These are phyloP conservation scores for Alternaria burnsii DNA, from an alignment of 2,329 filamentous ascomycete species.

Conservation along the genomic window DNA sequence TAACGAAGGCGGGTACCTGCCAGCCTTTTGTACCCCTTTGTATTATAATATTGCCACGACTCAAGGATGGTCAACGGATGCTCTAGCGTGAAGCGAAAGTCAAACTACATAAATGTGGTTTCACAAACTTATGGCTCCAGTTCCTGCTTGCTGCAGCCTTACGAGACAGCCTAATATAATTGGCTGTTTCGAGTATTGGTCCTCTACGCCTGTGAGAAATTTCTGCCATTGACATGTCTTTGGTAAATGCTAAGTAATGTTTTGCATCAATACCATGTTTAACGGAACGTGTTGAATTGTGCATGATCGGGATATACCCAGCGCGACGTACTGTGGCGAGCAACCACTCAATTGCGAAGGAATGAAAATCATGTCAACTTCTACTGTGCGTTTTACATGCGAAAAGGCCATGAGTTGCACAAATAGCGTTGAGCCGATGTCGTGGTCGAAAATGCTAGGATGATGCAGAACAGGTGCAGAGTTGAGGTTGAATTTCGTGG, in stretches of 20 bases:
- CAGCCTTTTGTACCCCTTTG: constrained; percentile 9
- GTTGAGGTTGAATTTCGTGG: not conserved
- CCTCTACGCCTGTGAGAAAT: not conserved
- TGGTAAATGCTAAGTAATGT: not conserved
- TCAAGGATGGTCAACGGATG: not conserved
- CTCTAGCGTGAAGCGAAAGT: constrained; percentile 12
- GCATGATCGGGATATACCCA: not conserved
- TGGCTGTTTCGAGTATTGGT: not conserved
- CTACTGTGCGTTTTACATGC: not conserved
- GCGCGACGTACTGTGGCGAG: not conserved
- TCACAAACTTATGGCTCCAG: not conserved
- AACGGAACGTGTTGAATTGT: not conserved
- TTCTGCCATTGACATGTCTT: not conserved
- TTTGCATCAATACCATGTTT: not conserved
- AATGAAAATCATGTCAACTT: not conserved
- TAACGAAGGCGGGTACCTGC: constrained; percentile 31
- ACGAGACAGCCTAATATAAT: not conserved
- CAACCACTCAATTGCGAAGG: not conserved
- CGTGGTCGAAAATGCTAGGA: not conserved
- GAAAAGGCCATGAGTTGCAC: not conserved
- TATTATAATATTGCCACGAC: not conserved
- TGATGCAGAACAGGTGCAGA: not conserved
- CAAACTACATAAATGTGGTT: not conserved
- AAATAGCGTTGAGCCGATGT: not conserved
- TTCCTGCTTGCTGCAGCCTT: not conserved